A percentile compares a stretch with the other conserved stretches of the same genome.
These are phyloP conservation scores for Xylariaceae sp. DNA, from an alignment of 2,329 filamentous ascomycete genomes.

Conservation along the genomic window DNA sequence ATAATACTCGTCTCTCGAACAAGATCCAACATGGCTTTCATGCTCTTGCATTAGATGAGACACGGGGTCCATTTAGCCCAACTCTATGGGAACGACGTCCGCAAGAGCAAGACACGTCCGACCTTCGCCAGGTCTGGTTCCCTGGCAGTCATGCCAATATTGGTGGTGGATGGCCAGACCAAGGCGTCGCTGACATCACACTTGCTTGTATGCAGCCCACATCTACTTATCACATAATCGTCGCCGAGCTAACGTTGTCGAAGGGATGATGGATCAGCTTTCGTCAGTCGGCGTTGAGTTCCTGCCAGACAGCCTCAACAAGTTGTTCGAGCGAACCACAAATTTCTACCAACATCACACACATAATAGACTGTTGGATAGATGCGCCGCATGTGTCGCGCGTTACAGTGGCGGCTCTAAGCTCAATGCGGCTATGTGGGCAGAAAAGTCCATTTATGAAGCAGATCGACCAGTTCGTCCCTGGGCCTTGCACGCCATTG, in stretches of 20 bases:
- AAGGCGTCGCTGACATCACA: conserved; percentile 39
- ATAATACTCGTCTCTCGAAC: conserved; percentile 51
- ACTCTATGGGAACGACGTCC: conserved; percentile 52
- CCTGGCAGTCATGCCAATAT: conserved; percentile 70
- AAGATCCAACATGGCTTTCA: conserved; percentile 58
- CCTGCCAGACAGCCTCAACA: conserved; percentile 24
- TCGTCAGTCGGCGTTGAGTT: conserved; percentile 52
- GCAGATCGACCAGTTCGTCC: conserved; percentile 47
- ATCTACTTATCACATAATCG: neutral
- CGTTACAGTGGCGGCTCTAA: neutral
- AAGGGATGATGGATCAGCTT: conserved; percentile 58
- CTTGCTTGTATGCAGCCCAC: conserved; percentile 22
- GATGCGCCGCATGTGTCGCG: conserved; percentile 7
- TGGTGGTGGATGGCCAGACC: conserved; percentile 63
- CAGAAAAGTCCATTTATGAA: conserved; percentile 46
- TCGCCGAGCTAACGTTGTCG: conserved; percentile 1
- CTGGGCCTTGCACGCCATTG: conserved; percentile 48
- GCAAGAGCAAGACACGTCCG: conserved; percentile 37
- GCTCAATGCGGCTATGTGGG: conserved; percentile 35
- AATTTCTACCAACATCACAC: conserved; percentile 39
- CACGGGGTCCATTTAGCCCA: conserved; percentile 51
- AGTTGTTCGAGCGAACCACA: conserved; percentile 36
- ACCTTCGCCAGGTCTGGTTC: conserved; percentile 61
- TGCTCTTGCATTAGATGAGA: conserved; percentile 57
- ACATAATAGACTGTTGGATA: conserved; percentile 7